Base-by-base conservation (phyloP, 148 eudicot genomes). In the Rhododendron vialii region DNA sequence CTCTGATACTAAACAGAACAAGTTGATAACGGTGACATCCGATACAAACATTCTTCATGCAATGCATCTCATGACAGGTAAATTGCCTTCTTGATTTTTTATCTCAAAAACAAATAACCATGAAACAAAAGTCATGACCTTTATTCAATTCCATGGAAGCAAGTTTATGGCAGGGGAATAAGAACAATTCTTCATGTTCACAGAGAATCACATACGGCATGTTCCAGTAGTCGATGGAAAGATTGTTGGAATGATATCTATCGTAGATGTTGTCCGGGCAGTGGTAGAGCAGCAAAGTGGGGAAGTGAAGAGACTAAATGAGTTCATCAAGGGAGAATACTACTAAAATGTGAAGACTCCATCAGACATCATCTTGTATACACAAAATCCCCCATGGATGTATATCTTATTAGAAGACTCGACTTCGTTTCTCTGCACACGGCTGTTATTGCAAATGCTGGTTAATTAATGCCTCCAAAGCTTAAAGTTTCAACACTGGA, bases 11-110 rank as follows among this genome's bases (percentile, higher is more conserved):
- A 48, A 43, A 85, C 95, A 96, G 98, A 88, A 89, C 73, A 93
- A 92, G 87, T 85, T 96, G 77, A 92, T 96, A 86, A 91, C 97
- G 67, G 98, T 96, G 80, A 89, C 92, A 84, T 96, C 96, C 20
- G 94, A 96, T 88, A 94, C 96, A 82, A 96, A 92, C 65, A 89
- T 95, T 85, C 90, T 94, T 36, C 95, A 87, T 3, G 99, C 99
- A 89, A 96, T 96, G 99, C 94, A 92, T 90, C 92, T 94, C 78
- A 96, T 96, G 99, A 88, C 97, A 90, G 99, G 99, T 93, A 82
- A 81, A 82, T 79, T 4, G 36, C 11, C 33, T 43, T 36, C 3
- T 26, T 18, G 47, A 67, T 33, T 41, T 13, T 11, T 59, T 1
- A 74, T 41, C 28, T 77, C 14, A 82, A 41, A 38, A 41, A 50